Evolutionary conservation across 148 eudicot genomes (phyloP), one percentile per base, ranked within the genome.

Genomic region (Arbutus unedo): DNA sequence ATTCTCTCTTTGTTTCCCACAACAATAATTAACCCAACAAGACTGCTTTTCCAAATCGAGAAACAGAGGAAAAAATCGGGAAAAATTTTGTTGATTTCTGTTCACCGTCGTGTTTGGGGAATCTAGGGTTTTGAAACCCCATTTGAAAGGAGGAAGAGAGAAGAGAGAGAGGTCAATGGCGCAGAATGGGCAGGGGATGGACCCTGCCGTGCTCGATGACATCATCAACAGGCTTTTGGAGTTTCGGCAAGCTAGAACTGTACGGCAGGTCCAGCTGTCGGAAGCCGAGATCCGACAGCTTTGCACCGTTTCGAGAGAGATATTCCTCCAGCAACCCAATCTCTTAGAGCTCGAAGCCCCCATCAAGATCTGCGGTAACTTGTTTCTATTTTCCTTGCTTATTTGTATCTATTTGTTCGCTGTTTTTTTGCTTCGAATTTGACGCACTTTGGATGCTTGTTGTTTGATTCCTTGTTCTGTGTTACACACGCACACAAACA

Each of bases 231-330:
- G 96, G 78, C 83, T 93, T 14, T 81, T 91, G 84, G 93, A 93
- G 79, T 89, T 90, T 79, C 88, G 93, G 75, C 88, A 89, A 57
- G 91, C 88, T 2, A 84, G 92, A 68, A 83, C 89, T 3, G 90
- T 86, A 0, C 78, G 96, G 64, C 96, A 91, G 85, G 94, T 93
- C 23, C 94, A 89, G 89, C 90, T 93, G 3, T 91, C 93, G 31
- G 96, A 93, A 82, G 79, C 89, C 21, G 96, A 93, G 93, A 93
- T 93, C 91, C 93, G 92, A 0, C 94, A 90, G 84, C 92, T 93
- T 45, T 93, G 96, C 68, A 79, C 87, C 11, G 88, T 85, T 51
- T 86, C 96, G 1, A 87, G 88, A 48, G 94, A 93, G 23, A 86
- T 93, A 53, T 91, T 91, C 77, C 87, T 91, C 6, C 86, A 85